Base-by-base conservation (phyloP, 2,329 filamentous ascomycete species). In the Epichloe coenophiala region DNA sequence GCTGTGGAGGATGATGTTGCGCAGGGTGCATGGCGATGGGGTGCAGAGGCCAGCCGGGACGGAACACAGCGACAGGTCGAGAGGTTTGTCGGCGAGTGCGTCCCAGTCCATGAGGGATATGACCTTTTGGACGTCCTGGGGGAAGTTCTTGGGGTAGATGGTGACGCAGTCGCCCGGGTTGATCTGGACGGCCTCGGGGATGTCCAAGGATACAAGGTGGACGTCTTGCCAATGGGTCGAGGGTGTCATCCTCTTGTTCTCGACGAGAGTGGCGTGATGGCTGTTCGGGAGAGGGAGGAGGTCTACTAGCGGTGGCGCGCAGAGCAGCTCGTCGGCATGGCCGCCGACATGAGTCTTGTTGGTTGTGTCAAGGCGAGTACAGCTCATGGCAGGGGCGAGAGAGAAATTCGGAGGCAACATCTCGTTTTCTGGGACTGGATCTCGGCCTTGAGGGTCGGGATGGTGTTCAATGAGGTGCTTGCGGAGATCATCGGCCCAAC, bases 171-270 rank as follows among this genome's bases (percentile, higher is more conserved):
- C 87, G 5, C 91, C 90, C 0, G 93, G 89, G 0, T 83, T 44
- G 64, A 70, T 63, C 68, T 65, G 44, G 60, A 65, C 47, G 2
- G 57, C 55, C 2, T 59, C 17, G 54, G 54, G 47, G 37, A 45
- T 58, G 8, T 70, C 72, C 13, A 97, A 72, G 1, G 72, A 75
- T n/a, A 96, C 67, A 48, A 86, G 78, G 0, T 93, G 85, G 43
- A 97, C 91, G 68, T 98, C 93, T 70, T 98, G 93, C 83, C 88
- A 96, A 68, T 98, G 93, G 1, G 72, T 71, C 1, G 65, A 46
- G 0, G 90, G 82, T 0, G 93, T 98, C 5, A 95, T 65, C 15
- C 90, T 79, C 17, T 71, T 65, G 61, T 95, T 95, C n/a, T 68
- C 63, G 1, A 71, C 60, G 1, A 98, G 63, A 0, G 66, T 75